These are phyloP conservation scores for Trypethelium eluteriae DNA, from an alignment of 495 filamentous ascomycete genomes.

Conservation along the genomic window DNA sequence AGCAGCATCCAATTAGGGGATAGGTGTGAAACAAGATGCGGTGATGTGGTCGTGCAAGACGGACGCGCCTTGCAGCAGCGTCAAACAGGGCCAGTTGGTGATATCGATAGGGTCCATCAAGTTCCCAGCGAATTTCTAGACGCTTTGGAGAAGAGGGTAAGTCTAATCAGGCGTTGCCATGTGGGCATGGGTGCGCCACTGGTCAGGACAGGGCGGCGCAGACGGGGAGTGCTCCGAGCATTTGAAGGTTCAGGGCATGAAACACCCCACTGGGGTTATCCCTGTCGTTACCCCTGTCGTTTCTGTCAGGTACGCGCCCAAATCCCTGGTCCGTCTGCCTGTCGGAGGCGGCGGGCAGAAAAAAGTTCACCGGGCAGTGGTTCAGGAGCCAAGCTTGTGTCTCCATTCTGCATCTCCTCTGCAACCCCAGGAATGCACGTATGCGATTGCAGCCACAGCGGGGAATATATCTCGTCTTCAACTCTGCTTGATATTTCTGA, in stretches of 20 bases:
- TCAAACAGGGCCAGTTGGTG: background rate
- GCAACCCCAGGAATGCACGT: background rate
- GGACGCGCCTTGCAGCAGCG: background rate
- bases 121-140: background rate
- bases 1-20: too few relatives aligned
- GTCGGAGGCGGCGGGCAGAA: background rate
- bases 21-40: too few relatives aligned
- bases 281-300: background rate
- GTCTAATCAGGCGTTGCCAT: background rate
- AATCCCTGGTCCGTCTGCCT: background rate
- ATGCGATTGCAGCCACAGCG: background rate
- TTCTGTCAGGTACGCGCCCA: constrained; percentile 7
- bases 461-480: background rate
- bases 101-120: background rate
- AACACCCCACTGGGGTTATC: background rate
- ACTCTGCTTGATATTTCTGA: background rate
- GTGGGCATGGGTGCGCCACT: background rate
- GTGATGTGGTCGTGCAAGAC: background rate
- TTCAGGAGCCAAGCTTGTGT: background rate
- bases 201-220: background rate
- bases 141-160: background rate
- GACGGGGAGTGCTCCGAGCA: background rate
- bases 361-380: background rate
- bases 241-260: background rate
- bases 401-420: background rate